Base-by-base conservation (phyloP, 2,329 filamentous ascomycete genomes). In the Penicillium sp. region DNA sequence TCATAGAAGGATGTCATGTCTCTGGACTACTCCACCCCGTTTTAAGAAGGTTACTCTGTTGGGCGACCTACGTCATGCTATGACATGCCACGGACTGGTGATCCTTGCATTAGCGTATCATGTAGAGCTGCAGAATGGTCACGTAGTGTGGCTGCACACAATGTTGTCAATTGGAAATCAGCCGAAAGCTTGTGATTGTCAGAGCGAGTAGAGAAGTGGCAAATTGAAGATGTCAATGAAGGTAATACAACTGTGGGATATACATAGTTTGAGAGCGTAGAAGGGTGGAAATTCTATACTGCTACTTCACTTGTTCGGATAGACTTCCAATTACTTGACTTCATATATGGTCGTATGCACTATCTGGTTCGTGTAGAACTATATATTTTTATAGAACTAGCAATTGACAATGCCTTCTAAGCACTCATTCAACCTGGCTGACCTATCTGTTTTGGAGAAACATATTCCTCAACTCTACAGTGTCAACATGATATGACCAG, bases 101-200 rank as follows among this genome's bases (percentile, higher is more conserved):
- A 57, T 53, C 55, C 43, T 57, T 53, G 55, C 55, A 57, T 57
- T 53, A 57, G 55, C 42, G 55, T 53, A 8, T 21, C n/a, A 35
- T 23, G 27, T 29, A 38, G 21, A 44, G 10, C 33, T 56, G 54
- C 54, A 56, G 41, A 51, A 51, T n/a, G 9, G 27, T 8, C 15
- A 50, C 25, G 19, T 21, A 39, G 10, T 35, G 54, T 47, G 54
- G 49, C 43, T 35, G 52, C 12, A 31, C 17, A 13, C 23, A 31
- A 21, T 45, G 13, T 36, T 51, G 47, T 51, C 8, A 17, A 19
- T n/a, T 45, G 35, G 8, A 10, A 42, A 15, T 33, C 17, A 27
- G 17, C 23, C n/a, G 19, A 21, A 19, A 13, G 36, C 35, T 41
- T 33, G 36, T 49, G 43, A 31, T 48, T 54, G 52, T 12, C 27